Percentiles rank a stretch among this genome's conserved stretches.
Conservation (phyloP, 1,139 yeast genomes). For the Debaryomyces sp. region DNA sequence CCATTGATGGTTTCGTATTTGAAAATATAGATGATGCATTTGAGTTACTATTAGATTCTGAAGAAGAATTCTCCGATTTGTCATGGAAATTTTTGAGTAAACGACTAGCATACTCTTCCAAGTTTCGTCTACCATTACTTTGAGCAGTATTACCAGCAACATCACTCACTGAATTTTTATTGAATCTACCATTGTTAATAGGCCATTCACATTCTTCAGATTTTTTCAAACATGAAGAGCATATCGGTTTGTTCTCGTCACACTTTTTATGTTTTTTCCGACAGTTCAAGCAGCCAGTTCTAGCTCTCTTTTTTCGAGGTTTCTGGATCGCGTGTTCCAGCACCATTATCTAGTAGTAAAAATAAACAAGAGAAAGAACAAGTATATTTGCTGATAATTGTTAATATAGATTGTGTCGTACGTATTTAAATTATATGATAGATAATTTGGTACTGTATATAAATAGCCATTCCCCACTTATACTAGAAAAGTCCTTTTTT, state of each 20-base stretch:
- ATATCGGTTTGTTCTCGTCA: conserved; percentile 43
- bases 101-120: neutral
- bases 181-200: conserved; percentile 3
- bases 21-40: too few species aligned
- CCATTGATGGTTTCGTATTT: too few species aligned
- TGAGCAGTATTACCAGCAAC: neutral
- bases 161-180: neutral
- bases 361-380: too few species aligned
- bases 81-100: neutral
- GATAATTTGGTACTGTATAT: too few species aligned
- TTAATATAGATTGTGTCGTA: too few species aligned
- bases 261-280: conserved; percentile 47
- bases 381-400: too few species aligned
- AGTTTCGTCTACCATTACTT: neutral
- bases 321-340: neutral
- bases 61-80: too few species aligned
- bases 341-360: neutral
- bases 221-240: conserved; percentile 36
- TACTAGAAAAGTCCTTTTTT: too few species aligned
- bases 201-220: conserved; percentile 44
- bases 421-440: too few species aligned
- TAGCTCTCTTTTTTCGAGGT: conserved; percentile 28
- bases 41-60: too few species aligned
- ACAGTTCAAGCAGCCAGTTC: conserved; percentile 50
- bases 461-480: too few species aligned